Percentiles rank a stretch among this genome's conserved stretches.
These are phyloP conservation scores for Cucurbita maxima DNA, from an alignment of 306 rosid genomes.

Conservation along the genomic window DNA sequence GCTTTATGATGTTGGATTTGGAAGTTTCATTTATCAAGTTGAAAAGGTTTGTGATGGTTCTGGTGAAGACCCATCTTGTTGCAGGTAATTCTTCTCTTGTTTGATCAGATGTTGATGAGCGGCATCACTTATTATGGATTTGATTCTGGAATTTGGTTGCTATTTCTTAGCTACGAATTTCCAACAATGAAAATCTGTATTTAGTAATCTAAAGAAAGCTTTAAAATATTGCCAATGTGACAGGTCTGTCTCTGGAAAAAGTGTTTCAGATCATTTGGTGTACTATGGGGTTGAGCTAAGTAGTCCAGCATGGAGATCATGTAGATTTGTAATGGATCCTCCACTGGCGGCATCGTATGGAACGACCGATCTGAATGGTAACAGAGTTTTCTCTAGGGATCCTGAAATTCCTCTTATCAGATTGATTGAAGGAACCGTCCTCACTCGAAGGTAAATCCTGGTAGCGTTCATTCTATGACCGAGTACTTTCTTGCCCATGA, in stretches of 20 bases:
- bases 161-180: neutral
- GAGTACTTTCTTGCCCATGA: neutral
- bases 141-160: neutral
- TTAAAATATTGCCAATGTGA: conserved; percentile 6
- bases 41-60: conserved; percentile 76
- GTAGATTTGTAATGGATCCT: conserved; percentile 62
- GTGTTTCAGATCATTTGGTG: conserved; percentile 59
- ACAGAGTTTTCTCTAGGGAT: conserved; percentile 40
- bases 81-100: conserved; percentile 46
- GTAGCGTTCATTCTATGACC: neutral
- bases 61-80: conserved; percentile 90
- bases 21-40: conserved; percentile 49
- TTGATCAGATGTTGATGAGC: neutral
- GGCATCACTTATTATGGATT: neutral
- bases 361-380: conserved; percentile 43
- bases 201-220: neutral
- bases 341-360: conserved; percentile 12
- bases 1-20: conserved; percentile 65
- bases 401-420: conserved; percentile 37
- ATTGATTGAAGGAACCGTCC: conserved; percentile 22
- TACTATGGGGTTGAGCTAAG: conserved; percentile 52
- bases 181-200: neutral
- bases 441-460: conserved; percentile 17
- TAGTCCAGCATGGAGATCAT: conserved; percentile 35
- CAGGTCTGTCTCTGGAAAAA: conserved; percentile 85